A percentile compares a stretch with the other conserved stretches of the same genome.
These are phyloP conservation scores for Rickenella mellea DNA, from an alignment of 768 basidiomycete species.

Conservation along the genomic window DNA sequence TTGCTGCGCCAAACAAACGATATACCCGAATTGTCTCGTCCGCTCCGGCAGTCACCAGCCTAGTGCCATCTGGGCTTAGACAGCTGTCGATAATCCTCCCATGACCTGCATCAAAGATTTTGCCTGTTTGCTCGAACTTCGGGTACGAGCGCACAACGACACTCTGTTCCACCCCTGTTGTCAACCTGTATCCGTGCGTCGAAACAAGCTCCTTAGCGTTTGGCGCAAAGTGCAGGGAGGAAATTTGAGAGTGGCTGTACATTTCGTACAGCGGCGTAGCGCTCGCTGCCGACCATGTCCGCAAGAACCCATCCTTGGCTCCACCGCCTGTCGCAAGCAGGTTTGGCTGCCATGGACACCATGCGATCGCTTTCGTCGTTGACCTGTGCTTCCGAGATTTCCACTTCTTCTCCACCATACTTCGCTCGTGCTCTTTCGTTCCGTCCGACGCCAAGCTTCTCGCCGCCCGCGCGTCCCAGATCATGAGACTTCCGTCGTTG, in stretches of 20 bases:
- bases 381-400: background rate
- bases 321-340: slow-evolving; percentile 61
- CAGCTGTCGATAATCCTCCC: slow-evolving; percentile 27
- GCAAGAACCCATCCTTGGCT: slow-evolving; percentile 50
- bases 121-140: slow-evolving; percentile 43
- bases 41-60: slow-evolving; percentile 95
- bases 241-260: slow-evolving; percentile 39
- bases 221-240: slow-evolving; percentile 51
- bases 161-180: slow-evolving; percentile 14
- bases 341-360: slow-evolving; percentile 67
- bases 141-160: slow-evolving; percentile 47
- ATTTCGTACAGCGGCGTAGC: slow-evolving; percentile 41
- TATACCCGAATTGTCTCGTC: slow-evolving; percentile 97
- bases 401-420: background rate
- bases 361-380: slow-evolving; percentile 47
- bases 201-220: slow-evolving; percentile 50
- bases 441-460: background rate
- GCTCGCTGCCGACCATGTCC: slow-evolving; percentile 42
- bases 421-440: too few species aligned
- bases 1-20: slow-evolving; percentile 83
- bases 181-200: slow-evolving; percentile 47
- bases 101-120: slow-evolving; percentile 32
- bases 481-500: background rate
- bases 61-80: slow-evolving; percentile 57
- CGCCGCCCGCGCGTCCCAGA: background rate